These are phyloP conservation scores for Fusarium musae DNA, from an alignment of 2,329 filamentous ascomycete genomes.

Conservation along the genomic window DNA sequence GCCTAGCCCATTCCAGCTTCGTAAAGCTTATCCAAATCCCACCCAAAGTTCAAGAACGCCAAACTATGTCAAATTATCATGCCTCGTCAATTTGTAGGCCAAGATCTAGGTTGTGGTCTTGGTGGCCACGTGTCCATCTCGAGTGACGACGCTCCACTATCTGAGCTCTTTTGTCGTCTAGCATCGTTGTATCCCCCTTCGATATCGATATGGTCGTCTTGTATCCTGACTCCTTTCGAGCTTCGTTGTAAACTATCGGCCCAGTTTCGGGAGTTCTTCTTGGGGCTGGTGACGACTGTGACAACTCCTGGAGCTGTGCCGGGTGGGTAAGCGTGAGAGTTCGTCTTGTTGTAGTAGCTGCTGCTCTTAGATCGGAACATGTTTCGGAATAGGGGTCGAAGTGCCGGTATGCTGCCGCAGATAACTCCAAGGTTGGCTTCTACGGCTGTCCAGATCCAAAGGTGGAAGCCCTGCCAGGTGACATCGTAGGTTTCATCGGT, in stretches of 20 bases:
- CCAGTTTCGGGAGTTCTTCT: conserved; percentile 33
- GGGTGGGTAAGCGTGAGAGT: conserved; percentile 33
- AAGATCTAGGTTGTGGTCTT: conserved; percentile 34
- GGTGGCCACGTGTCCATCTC: conserved; percentile 41
- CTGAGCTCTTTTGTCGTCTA: conserved; percentile 29
- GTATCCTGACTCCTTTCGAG: conserved; percentile 38
- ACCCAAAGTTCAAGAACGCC: conserved; percentile 22
- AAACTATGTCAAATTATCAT: conserved; percentile 9
- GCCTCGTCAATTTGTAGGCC: conserved; percentile 16
- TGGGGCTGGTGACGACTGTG: conserved; percentile 21
- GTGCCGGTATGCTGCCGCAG: conserved; percentile 53
- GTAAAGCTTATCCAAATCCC: conserved; percentile 4
- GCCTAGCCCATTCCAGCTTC: background rate
- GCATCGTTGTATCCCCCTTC: conserved; percentile 27
- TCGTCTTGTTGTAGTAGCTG: conserved; percentile 38
- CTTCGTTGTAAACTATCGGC: conserved; percentile 34
- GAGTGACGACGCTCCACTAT: conserved; percentile 34
- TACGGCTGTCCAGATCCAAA: conserved; percentile 57
- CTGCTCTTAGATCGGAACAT: conserved; percentile 42
- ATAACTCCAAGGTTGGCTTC: conserved; percentile 56
- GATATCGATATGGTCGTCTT: conserved; percentile 41
- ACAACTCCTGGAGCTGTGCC: conserved; percentile 31
- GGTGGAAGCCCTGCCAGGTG: conserved; percentile 54
- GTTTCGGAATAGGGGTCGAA: conserved; percentile 44
- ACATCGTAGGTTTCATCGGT: conserved; percentile 53